These are phyloP conservation scores for Calophaca sinica DNA, from an alignment of 306 rosid genomes.

Conservation along the genomic window DNA sequence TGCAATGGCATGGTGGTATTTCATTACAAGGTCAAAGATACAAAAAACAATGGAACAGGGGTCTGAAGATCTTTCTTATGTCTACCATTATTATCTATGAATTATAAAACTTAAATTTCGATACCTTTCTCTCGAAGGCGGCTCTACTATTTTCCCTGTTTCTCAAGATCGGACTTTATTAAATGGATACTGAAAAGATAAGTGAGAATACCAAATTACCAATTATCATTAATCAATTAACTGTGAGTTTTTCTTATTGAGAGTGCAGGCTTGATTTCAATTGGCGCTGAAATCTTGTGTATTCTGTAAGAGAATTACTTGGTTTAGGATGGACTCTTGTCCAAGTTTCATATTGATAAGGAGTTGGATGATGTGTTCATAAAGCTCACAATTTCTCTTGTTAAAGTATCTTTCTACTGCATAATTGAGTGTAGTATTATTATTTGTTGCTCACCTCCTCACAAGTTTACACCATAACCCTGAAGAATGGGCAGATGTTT, in stretches of 20 bases:
- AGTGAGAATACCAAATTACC: constrained; percentile 7
- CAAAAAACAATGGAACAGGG: too few species aligned
- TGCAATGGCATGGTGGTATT: constrained; percentile 36
- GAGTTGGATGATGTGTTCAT: constrained; percentile 22
- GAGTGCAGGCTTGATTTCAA: constrained; percentile 16
- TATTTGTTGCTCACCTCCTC: neutral
- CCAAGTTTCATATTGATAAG: constrained; percentile 25
- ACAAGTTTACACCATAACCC: constrained; percentile 2
- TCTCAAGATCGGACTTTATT: constrained; percentile 16
- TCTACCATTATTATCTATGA: constrained; percentile 5
- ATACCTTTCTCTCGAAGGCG: constrained; percentile 19
- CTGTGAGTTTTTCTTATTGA: constrained; percentile 19
- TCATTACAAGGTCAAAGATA: constrained; percentile 31
- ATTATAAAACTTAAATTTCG: constrained; percentile 23
- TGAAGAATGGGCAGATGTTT: constrained; percentile 8
- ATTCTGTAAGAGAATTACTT: constrained; percentile 33
- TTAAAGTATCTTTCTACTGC: constrained; percentile 21
- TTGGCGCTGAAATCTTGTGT: constrained; percentile 15
- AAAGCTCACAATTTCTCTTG: constrained; percentile 7
- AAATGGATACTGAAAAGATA: constrained; percentile 5
- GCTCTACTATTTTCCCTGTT: constrained; percentile 1
- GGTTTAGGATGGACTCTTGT: constrained; percentile 2
- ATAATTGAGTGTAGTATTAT: neutral
- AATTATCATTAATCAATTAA: constrained; percentile 17
- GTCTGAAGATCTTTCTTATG: neutral